Base-by-base conservation (phyloP, 2,329 filamentous ascomycete genomes). In the Fusarium paranaense region DNA sequence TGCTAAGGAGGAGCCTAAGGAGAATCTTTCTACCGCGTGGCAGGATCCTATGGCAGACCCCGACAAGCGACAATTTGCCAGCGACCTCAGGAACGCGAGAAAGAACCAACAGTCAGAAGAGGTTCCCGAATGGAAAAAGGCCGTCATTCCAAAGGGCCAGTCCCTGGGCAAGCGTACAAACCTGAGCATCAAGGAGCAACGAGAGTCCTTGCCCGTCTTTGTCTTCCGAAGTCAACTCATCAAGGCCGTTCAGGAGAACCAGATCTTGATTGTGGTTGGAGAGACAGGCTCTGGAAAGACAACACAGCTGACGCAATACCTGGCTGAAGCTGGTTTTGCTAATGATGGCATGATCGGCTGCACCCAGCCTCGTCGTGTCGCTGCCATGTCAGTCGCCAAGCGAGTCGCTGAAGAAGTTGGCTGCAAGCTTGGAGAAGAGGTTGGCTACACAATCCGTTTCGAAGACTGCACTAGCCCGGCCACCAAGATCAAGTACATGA, bases 401-500 rank as follows among this genome's bases (percentile, higher is more conserved):
- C 95, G 97, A 89, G 97, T 99, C 5, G 91, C 95, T 1, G 95
- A 98, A 80, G 97, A 99, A 85, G 95, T 98, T 68, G 96, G 97
- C 18, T 98, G 96, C 78, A 89, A 92, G 73, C 88, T 98, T 14
- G 97, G 97, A 37, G 91, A 95, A 65, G 95, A 98, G 81, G 96
- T 99, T 72, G 97, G 97, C 64, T 99, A 99, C 82, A 98, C 94
- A 9, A 98, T 99, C 80, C 94, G 97, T 81, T 99, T 99, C 81
- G 97, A 99, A 80, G 97, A 99, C 84, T 94, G 92, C 81, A 98
- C 96, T 0, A 94, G 92, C 73, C 91, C 94, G 2, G 89, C 92
- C 20, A 99, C 97, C 1, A 94, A 92, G 80, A 98, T 99, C 86
- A 99, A 99, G 86, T 99, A 99, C 85, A 98, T 99, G 96, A 99